Percentiles rank a stretch among this genome's conserved stretches.
Conservation (phyloP, 495 filamentous ascomycete genomes). For the Parachaetomium inaequale region DNA sequence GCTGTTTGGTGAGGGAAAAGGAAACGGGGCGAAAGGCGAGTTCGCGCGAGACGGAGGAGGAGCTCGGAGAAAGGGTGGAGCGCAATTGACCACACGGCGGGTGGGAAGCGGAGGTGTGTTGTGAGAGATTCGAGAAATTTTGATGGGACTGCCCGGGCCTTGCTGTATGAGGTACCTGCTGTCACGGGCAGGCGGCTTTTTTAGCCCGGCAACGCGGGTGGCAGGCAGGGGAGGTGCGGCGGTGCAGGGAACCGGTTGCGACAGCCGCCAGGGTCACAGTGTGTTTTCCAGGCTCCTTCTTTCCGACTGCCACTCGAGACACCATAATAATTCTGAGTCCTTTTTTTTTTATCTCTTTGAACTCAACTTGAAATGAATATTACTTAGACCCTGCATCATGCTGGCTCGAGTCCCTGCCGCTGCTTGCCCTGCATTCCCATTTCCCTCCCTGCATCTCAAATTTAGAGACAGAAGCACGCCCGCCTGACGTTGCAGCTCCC, state of each 20-base stretch:
- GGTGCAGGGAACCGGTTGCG: constrained; percentile 11
- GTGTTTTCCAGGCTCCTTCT: no score
- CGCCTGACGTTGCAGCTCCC: constrained; percentile 4
- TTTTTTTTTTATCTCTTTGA: neutral
- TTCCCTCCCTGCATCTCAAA: neutral
- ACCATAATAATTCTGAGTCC: no score
- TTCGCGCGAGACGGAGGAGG: constrained; percentile 13
- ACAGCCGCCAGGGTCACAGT: constrained; percentile 1
- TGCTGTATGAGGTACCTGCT: constrained; percentile 8
- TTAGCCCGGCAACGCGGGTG: constrained; percentile 7
- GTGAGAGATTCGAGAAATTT: constrained; percentile 26
- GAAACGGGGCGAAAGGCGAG: constrained; percentile 21
- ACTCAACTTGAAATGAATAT: neutral
- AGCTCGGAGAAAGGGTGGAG: constrained; percentile 19
- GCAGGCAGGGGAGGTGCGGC: neutral
- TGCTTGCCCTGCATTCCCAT: neutral
- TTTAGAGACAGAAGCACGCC: neutral
- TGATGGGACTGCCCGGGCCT: constrained; percentile 23
- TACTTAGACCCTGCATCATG: neutral
- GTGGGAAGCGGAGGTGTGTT: constrained; percentile 10
- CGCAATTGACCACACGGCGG: constrained; percentile 26
- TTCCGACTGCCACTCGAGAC: no score
- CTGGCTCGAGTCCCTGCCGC: neutral
- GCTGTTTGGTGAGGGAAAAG: constrained; percentile 15
- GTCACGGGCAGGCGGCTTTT: constrained; percentile 20